Evolutionary conservation across 176 grass and related monocot genomes (phyloP).

Genomic region (Canna indica): DNA sequence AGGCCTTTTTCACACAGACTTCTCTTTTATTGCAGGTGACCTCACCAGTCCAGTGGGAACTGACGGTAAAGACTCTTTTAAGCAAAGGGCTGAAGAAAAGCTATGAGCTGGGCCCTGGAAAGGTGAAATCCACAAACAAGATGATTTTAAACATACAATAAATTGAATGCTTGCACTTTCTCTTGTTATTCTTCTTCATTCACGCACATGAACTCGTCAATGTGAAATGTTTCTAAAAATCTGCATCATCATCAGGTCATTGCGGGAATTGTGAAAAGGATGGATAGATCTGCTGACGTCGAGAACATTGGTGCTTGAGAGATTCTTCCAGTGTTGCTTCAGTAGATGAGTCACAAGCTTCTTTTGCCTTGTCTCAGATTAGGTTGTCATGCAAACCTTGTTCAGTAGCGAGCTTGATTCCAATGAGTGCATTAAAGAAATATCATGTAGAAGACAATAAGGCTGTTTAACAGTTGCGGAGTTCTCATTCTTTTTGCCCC

Average conservation of each 20-base stretch:
- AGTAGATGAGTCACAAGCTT: too few relatives aligned
- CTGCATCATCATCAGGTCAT: conserved; percentile 51
- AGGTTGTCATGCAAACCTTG: too few relatives aligned
- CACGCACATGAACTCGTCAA: neutral
- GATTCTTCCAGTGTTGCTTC: neutral
- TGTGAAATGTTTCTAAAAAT: conserved; percentile 3
- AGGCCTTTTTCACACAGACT: conserved; percentile 16
- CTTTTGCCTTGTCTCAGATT: too few relatives aligned
- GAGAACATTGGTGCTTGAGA: conserved; percentile 78
- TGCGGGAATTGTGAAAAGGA: conserved; percentile 87
- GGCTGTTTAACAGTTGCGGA: neutral
- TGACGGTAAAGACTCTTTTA: conserved; percentile 72
- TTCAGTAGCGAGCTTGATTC: too few relatives aligned
- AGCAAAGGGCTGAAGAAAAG: conserved; percentile 86
- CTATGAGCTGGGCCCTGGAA: conserved; percentile 95
- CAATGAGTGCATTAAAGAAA: too few relatives aligned
- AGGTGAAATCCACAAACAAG: conserved; percentile 38
- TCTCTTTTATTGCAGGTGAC: conserved; percentile 45
- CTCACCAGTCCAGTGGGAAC: conserved; percentile 83
- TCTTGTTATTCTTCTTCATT: neutral
- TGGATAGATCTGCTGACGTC: conserved; percentile 59
- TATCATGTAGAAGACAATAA: neutral
- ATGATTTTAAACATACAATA: neutral
- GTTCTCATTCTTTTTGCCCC: neutral
- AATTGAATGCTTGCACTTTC: neutral